These are phyloP conservation scores for Tetracladium marchalianum DNA, from an alignment of 495 filamentous ascomycete species.

Conservation along the genomic window DNA sequence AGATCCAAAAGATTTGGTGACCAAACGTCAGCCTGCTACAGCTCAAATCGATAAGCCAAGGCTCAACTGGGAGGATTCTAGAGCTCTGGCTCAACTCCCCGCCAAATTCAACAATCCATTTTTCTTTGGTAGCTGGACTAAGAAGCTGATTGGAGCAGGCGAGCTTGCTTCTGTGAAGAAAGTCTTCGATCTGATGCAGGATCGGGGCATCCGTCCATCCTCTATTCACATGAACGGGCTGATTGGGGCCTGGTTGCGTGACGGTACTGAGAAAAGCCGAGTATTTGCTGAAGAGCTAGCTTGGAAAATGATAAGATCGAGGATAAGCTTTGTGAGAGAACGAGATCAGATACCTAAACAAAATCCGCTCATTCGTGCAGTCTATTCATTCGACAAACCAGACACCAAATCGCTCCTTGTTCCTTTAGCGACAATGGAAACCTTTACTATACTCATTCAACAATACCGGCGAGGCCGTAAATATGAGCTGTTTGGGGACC, in stretches of 20 bases:
- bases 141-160: conserved; percentile 64
- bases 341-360: conserved; percentile 13
- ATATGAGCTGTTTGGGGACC: conserved; percentile 40
- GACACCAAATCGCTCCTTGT: conserved; percentile 26
- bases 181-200: conserved; percentile 59
- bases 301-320: conserved; percentile 66
- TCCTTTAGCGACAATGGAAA: conserved; percentile 60
- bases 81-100: conserved; percentile 44
- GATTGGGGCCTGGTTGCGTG: conserved; percentile 63
- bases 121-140: conserved; percentile 75
- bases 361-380: conserved; percentile 8
- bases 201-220: conserved; percentile 51
- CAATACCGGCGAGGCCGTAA: conserved; percentile 56
- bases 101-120: conserved; percentile 60
- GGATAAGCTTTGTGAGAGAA: conserved; percentile 46
- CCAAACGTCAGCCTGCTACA: conserved; percentile 35
- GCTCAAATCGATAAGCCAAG: conserved; percentile 34
- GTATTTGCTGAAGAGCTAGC: conserved; percentile 58
- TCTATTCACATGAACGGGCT: conserved; percentile 66
- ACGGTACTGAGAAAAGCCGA: conserved; percentile 37
- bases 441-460: conserved; percentile 63
- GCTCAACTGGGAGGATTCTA: conserved; percentile 41
- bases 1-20: conserved; percentile 26
- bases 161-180: conserved; percentile 58
- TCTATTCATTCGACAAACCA: conserved; percentile 6